Percentiles rank a stretch among this genome's conserved stretches.
Evolutionary conservation across 129 eudicot species (phyloP).

Genomic region (Lactuca sativa): DNA sequence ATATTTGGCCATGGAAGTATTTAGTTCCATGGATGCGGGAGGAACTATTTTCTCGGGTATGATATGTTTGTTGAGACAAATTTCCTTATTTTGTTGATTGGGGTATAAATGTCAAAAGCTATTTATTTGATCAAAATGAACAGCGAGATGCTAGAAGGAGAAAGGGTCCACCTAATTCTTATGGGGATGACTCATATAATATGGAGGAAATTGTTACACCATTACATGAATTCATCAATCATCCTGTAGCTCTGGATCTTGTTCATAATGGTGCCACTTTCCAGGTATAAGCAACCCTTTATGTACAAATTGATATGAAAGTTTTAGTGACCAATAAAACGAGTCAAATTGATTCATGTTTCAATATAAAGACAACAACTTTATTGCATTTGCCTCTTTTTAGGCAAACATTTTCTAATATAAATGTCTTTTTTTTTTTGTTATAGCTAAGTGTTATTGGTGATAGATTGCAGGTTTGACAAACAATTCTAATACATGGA

Average conservation of each 20-base stretch:
- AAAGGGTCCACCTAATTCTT: conserved; percentile 34
- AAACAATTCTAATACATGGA: conserved; percentile 67
- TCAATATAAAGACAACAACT: neutral
- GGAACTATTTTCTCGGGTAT: conserved; percentile 89
- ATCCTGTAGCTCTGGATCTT: conserved; percentile 76
- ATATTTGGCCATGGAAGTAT: conserved; percentile 99
- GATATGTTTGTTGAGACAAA: too few relatives aligned
- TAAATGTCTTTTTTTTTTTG: neutral
- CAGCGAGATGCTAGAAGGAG: conserved; percentile 74
- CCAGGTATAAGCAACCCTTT: conserved; percentile 58
- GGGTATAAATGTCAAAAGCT: neutral
- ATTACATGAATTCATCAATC: conserved; percentile 63
- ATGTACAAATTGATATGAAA: neutral
- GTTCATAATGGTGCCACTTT: conserved; percentile 97
- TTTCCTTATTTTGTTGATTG: too few relatives aligned
- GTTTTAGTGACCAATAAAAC: too few relatives aligned
- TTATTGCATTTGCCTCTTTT: too few relatives aligned
- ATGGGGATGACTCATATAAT: conserved; percentile 61
- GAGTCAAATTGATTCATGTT: neutral
- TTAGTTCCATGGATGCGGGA: conserved; percentile 98
- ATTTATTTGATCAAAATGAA: conserved; percentile 15
- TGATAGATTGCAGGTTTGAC: conserved; percentile 84
- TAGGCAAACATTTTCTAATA: too few relatives aligned
- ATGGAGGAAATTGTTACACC: conserved; percentile 86
- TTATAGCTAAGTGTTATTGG: conserved; percentile 20